Conservation (phyloP, 805 yeast genomes). For the Zygotorulaspora chibaensis region DNA sequence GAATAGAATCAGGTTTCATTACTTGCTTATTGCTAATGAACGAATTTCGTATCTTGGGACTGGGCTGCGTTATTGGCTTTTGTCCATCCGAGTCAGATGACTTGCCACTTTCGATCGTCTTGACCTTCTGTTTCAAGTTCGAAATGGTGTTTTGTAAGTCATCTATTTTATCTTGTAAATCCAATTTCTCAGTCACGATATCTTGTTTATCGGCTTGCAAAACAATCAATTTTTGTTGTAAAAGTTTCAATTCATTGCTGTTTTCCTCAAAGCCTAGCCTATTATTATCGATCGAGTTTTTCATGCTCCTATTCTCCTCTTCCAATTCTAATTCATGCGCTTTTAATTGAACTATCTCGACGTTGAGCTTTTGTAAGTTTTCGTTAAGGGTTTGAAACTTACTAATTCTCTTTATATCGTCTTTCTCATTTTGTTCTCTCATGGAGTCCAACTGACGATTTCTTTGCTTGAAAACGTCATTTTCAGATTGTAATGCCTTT, state of each 20-base stretch:
- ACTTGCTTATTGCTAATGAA: background rate
- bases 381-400: constrained; percentile 24
- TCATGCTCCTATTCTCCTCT: constrained; percentile 27
- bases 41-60: background rate
- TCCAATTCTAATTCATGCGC: constrained; percentile 28
- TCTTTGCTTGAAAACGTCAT: constrained; percentile 24
- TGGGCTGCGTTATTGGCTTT: background rate
- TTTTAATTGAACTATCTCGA: constrained; percentile 29
- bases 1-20: background rate
- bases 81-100: background rate
- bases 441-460: constrained; percentile 18
- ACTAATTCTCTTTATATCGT: constrained; percentile 14
- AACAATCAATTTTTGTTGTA: constrained; percentile 19
- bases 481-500: constrained; percentile 30
- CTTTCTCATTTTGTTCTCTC: constrained; percentile 19
- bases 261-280: constrained; percentile 19
- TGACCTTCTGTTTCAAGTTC: constrained; percentile 14
- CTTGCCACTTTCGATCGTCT: background rate
- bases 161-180: constrained; percentile 25
- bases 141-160: constrained; percentile 16
- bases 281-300: constrained; percentile 17
- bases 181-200: constrained; percentile 22
- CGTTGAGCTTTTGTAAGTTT: constrained; percentile 31
- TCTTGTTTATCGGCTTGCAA: constrained; percentile 23
- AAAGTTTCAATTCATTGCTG: constrained; percentile 14